Evolutionary conservation across 129 eudicot species (phyloP).

Genomic region (Glebionis coronaria): DNA sequence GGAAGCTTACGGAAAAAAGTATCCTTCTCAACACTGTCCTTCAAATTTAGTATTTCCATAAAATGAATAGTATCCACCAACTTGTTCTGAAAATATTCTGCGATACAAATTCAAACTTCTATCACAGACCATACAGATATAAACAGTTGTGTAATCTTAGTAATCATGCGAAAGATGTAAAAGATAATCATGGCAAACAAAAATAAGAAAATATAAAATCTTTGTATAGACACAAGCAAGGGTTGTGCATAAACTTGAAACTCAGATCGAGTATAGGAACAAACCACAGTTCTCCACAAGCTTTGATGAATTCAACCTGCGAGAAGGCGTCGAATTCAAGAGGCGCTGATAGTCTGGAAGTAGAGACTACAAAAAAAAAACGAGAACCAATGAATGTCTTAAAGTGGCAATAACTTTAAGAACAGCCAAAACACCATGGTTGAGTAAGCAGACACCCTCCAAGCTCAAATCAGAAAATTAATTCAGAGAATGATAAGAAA

Average conservation of each 20-base stretch:
- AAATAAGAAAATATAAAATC: background rate
- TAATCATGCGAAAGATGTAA: background rate
- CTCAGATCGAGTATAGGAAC: slow-evolving; percentile 30
- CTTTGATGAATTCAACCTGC: slow-evolving; percentile 96
- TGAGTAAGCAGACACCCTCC: slow-evolving; percentile 17
- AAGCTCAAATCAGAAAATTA: background rate
- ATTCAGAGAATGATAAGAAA: background rate
- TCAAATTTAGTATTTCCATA: slow-evolving; percentile 92
- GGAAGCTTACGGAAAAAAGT: slow-evolving; percentile 97
- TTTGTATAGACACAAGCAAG: background rate
- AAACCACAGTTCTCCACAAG: slow-evolving; percentile 90
- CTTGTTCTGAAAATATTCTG: slow-evolving; percentile 98
- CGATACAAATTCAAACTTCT: slow-evolving; percentile 21
- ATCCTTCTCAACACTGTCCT: slow-evolving; percentile 97
- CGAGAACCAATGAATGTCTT: slow-evolving; percentile 37
- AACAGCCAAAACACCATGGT: slow-evolving; percentile 20
- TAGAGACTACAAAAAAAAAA: slow-evolving; percentile 72
- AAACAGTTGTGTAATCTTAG: background rate
- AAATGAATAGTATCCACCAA: slow-evolving; percentile 97
- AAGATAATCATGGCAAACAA: background rate
- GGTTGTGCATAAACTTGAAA: background rate
- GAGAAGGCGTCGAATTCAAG: slow-evolving; percentile 92
- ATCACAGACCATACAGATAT: background rate
- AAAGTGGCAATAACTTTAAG: slow-evolving; percentile 23
- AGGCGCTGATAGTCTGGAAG: slow-evolving; percentile 99